These are phyloP conservation scores for Debaryomyces udenii DNA, from an alignment of 1,139 yeast genomes.

Conservation along the genomic window DNA sequence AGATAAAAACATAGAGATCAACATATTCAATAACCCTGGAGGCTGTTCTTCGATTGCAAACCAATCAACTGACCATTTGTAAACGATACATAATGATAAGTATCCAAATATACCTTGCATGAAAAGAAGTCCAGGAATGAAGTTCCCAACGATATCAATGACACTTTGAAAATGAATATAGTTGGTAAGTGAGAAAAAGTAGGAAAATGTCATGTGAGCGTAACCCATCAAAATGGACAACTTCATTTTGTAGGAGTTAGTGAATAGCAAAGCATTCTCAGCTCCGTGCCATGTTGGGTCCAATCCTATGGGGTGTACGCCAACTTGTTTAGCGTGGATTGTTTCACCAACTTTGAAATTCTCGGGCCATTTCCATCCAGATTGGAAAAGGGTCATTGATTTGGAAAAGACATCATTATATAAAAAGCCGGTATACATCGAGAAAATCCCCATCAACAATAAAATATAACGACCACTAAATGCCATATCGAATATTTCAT, in stretches of 20 bases:
- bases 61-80: constrained; percentile 84
- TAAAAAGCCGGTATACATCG: constrained; percentile 77
- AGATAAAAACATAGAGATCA: constrained; percentile 77
- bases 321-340: constrained; percentile 55
- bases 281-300: constrained; percentile 86
- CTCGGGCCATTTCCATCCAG: constrained; percentile 80
- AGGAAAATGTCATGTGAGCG: constrained; percentile 76
- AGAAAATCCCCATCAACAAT: constrained; percentile 73
- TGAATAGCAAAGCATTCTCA: constrained; percentile 70
- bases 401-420: constrained; percentile 79
- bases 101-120: constrained; percentile 87
- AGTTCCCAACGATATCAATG: constrained; percentile 75
- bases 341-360: constrained; percentile 60
- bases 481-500: constrained; percentile 84
- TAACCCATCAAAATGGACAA: constrained; percentile 80
- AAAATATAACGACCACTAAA: constrained; percentile 74
- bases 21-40: constrained; percentile 79
- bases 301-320: constrained; percentile 67
- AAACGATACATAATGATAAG: constrained; percentile 67
- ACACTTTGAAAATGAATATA: constrained; percentile 57
- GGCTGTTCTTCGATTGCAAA: constrained; percentile 66
- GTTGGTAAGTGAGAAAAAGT: constrained; percentile 68
- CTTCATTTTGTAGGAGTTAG: constrained; percentile 83
- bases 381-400: constrained; percentile 69
- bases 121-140: constrained; percentile 75